Conservation (phyloP, 345 rosid species). For the Erucastrum elatum region DNA sequence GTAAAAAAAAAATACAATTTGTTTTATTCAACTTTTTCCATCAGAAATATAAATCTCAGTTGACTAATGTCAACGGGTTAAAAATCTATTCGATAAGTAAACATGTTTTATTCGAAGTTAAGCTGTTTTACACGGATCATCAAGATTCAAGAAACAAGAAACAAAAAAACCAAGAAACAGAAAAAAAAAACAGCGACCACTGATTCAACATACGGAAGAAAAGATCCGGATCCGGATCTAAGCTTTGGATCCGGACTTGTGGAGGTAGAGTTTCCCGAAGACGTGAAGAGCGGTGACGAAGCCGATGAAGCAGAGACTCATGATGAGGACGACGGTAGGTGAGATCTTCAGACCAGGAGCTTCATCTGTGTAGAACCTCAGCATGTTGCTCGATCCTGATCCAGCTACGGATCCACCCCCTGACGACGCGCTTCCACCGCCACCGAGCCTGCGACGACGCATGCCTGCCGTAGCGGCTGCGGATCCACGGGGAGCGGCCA, state of each 20-base stretch:
- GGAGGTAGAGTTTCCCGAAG: slow-evolving; percentile 84
- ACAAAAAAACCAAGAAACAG: neutral
- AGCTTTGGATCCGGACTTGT: slow-evolving; percentile 51
- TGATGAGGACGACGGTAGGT: slow-evolving; percentile 85
- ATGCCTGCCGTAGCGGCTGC: slow-evolving; percentile 90
- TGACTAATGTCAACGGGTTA: neutral
- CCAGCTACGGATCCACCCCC: slow-evolving; percentile 39
- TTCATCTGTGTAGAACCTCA: slow-evolving; percentile 95
- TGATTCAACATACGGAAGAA: neutral
- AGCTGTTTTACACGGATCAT: neutral
- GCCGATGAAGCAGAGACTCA: slow-evolving; percentile 96
- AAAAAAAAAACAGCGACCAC: neutral
- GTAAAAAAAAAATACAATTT: neutral
- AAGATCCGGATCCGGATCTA: slow-evolving; percentile 34
- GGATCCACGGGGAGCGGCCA: slow-evolving; percentile 81
- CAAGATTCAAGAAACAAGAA: neutral
- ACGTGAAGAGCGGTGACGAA: slow-evolving; percentile 93
- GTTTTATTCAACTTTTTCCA: neutral
- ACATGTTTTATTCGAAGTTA: neutral
- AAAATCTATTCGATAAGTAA: neutral
- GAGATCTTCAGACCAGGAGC: slow-evolving; percentile 91
- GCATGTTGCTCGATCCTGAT: slow-evolving; percentile 69
- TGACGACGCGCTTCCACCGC: slow-evolving; percentile 39
- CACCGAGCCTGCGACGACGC: slow-evolving; percentile 80
- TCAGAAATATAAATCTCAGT: neutral